Evolutionary conservation across 2,329 filamentous ascomycete species (phyloP).

Genomic region (Cryphonectria nitschkei): DNA sequence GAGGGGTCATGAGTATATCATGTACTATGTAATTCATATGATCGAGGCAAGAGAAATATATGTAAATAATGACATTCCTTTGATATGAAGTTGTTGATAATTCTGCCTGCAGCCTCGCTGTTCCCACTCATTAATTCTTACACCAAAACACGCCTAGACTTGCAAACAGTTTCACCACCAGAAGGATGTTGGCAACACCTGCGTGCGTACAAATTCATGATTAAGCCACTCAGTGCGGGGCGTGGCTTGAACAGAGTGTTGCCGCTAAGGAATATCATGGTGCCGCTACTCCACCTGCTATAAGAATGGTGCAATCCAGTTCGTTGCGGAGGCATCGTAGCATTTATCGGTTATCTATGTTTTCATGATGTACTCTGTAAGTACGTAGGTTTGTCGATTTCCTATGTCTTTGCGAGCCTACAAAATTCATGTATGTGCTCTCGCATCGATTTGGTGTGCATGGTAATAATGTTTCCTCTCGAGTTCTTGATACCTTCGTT

Average conservation of each 20-base stretch:
- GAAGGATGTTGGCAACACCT: not conserved
- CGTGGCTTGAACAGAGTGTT: not conserved
- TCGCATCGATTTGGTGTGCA: too few relatives aligned
- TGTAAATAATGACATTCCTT: too few relatives aligned
- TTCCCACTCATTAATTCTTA: not conserved
- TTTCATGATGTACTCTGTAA: too few relatives aligned
- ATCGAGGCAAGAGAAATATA: too few relatives aligned
- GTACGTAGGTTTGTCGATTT: too few relatives aligned
- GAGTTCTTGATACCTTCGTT: not conserved
- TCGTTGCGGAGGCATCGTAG: too few relatives aligned
- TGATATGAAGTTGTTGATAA: too few relatives aligned
- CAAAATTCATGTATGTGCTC: too few relatives aligned
- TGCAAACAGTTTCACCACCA: not conserved
- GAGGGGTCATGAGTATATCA: not conserved
- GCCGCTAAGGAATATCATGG: constrained; percentile 1
- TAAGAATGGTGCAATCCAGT: not conserved
- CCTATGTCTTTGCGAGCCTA: too few relatives aligned
- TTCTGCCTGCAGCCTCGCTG: not conserved
- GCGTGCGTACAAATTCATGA: not conserved
- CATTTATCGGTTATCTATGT: too few relatives aligned
- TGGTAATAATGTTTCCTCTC: not conserved
- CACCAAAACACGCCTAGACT: not conserved
- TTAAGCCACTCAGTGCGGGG: not conserved
- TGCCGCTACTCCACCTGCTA: not conserved
- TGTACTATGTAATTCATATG: not conserved